Base-by-base conservation (phyloP, 2,329 filamentous ascomycete species). In the Cordyceps sp. region DNA sequence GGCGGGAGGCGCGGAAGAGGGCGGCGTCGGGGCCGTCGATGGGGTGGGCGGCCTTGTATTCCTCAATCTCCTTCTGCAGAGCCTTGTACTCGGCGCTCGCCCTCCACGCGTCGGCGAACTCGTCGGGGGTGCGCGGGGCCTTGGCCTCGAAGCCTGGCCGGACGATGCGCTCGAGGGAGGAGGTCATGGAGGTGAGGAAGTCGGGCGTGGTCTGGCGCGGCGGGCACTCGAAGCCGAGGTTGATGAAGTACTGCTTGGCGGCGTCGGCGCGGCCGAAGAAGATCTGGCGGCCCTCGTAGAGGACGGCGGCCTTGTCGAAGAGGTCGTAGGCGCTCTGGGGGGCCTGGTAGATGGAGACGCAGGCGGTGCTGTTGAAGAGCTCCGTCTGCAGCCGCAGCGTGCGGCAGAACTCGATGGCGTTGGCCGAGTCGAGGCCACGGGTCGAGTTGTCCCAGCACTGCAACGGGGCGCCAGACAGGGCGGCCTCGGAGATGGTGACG, bases 281-380 rank as follows among this genome's bases (percentile, higher is more conserved):
- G 50, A 74, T 73, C 45, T 74, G 69, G 25, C 65, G 62, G 33
- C 69, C 69, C 43, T 73, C 68, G 41, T 73, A 73, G 12, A 74
- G 48, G 17, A 74, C 66, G 5, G 55, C 52, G 8, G 58, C 66
- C 57, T 73, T 73, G 50, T 73, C 69, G 35, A 74, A 73, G 22
- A 62, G 52, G 42, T 78, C 77, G 46, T 79, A 83, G 35, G 67
- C 68, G 31, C 55, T 61, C 48, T 74, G 69, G 1, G 69, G 67
- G 4, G 78, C 69, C 51, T 83, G 77, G 53, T 83, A 84, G 51
- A 83, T 82, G 39, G 78, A 78, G 22, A 83, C 78, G 37, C 66
- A 66, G 18, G 75, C 72, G 3, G 76, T 78, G 47, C 58, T 71
- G 37, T 65, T 64, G 37, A 73, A 76, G 21, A 82, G 63, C 45